Conservation (phyloP, 495 filamentous ascomycete species). For the Lophiotrema nucula region DNA sequence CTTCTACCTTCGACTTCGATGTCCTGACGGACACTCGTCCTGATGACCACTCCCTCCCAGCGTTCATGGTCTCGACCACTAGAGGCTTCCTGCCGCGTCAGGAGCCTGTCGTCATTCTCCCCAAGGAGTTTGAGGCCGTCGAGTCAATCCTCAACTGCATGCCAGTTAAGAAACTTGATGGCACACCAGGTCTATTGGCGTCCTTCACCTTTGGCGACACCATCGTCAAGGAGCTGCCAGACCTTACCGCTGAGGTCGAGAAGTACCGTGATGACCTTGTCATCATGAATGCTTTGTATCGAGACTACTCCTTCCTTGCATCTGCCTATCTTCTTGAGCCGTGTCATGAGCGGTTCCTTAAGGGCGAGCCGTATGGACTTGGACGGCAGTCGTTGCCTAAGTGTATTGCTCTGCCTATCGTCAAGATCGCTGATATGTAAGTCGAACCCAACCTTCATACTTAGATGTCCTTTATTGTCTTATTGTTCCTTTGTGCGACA, state of each 20-base stretch:
- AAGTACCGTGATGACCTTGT: constrained; percentile 68
- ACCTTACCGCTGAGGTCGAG: constrained; percentile 69
- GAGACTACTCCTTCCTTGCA: constrained; percentile 87
- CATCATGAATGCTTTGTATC: constrained; percentile 76
- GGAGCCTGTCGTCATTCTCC: constrained; percentile 60
- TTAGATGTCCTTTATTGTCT: not conserved
- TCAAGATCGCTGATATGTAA: constrained; percentile 75
- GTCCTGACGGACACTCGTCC: constrained; percentile 58
- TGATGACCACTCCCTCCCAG: constrained; percentile 59
- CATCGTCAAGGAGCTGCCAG: constrained; percentile 64
- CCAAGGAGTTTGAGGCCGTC: constrained; percentile 66
- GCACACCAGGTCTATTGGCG: constrained; percentile 74
- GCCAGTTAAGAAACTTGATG: constrained; percentile 67
- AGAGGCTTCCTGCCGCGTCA: constrained; percentile 73
- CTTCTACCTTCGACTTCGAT: constrained; percentile 45
- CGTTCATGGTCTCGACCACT: constrained; percentile 81
- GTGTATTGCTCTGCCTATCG: constrained; percentile 70
- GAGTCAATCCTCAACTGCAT: constrained; percentile 69
- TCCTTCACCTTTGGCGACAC: constrained; percentile 66
- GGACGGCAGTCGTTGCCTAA: constrained; percentile 68
- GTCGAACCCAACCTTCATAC: constrained; percentile 38
- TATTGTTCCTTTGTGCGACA: not conserved
- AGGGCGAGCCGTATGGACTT: constrained; percentile 70
- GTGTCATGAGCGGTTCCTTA: constrained; percentile 73
- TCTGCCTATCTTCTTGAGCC: constrained; percentile 90